Conservation (phyloP, 306 rosid species). For the Cyamopsis tetragonoloba region DNA sequence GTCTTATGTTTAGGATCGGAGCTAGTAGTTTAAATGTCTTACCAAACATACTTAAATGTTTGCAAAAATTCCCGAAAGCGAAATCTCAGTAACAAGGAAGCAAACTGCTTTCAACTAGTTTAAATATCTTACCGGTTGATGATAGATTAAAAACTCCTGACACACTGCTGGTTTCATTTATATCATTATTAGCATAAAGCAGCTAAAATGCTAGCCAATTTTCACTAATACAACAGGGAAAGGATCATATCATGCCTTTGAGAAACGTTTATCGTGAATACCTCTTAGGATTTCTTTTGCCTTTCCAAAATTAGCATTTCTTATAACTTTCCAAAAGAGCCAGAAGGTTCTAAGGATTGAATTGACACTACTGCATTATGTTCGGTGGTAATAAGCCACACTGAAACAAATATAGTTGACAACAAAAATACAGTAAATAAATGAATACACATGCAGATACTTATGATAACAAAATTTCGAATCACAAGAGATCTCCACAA, state of each 20-base stretch:
- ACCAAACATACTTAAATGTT: too few species aligned
- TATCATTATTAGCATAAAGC: conserved; percentile 1
- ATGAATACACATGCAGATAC: conserved; percentile 26
- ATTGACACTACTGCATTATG: neutral
- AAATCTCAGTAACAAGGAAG: neutral
- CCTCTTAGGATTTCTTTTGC: conserved; percentile 7
- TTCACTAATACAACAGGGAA: neutral
- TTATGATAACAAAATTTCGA: conserved; percentile 8
- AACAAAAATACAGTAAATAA: neutral
- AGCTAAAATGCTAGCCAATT: neutral
- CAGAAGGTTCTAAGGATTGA: neutral
- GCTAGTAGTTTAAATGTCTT: too few species aligned
- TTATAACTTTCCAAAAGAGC: too few species aligned
- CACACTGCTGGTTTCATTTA: neutral
- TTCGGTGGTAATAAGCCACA: neutral
- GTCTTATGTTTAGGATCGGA: too few species aligned
- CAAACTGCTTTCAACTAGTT: neutral
- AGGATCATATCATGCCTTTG: neutral
- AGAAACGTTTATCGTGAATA: conserved; percentile 2
- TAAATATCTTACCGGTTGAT: too few species aligned
- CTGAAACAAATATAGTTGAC: neutral
- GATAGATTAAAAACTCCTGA: neutral
- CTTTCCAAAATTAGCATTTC: conserved; percentile 15
- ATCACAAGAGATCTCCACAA: conserved; percentile 20
- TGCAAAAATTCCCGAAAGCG: neutral